Percentiles rank a stretch among this genome's conserved stretches.
Conservation (phyloP, 2,329 filamentous ascomycete species). For the Amauroascus niger region DNA sequence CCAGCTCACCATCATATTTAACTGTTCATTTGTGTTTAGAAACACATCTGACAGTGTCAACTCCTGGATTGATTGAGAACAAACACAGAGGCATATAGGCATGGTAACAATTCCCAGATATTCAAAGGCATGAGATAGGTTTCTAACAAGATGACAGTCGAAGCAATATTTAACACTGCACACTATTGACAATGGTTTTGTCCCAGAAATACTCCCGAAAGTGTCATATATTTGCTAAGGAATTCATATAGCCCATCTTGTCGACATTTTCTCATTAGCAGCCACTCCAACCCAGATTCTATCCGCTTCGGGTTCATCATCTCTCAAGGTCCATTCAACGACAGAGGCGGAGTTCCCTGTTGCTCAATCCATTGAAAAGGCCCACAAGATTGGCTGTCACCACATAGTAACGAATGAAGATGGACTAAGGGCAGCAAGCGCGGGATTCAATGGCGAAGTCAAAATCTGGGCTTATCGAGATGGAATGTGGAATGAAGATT, state of each 20-base stretch:
- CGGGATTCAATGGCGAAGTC: conserved; percentile 80
- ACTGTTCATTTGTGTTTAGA: no score
- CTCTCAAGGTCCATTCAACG: conserved; percentile 70
- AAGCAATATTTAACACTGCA: conserved; percentile 96
- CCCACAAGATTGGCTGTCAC: conserved; percentile 83
- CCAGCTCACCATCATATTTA: no score
- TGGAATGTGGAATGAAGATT: conserved; percentile 46
- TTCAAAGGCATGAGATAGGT: background rate
- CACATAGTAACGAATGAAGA: conserved; percentile 65
- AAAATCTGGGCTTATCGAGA: conserved; percentile 65
- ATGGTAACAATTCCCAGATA: conserved; percentile 3
- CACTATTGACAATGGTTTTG: conserved; percentile 72
- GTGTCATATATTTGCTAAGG: conserved; percentile 24
- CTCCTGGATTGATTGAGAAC: no score
- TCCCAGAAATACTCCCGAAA: background rate
- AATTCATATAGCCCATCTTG: conserved; percentile 56
- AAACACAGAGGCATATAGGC: background rate
- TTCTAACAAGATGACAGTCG: conserved; percentile 49
- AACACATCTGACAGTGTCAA: no score
- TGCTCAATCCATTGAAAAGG: conserved; percentile 65
- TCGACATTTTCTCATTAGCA: conserved; percentile 76
- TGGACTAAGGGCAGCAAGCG: conserved; percentile 66
- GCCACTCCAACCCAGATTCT: conserved; percentile 64
- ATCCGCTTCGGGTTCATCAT: conserved; percentile 75
- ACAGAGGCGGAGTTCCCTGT: conserved; percentile 62